Conservation (phyloP, 75 land plant species). For the Chamaecyparis obtusa region DNA sequence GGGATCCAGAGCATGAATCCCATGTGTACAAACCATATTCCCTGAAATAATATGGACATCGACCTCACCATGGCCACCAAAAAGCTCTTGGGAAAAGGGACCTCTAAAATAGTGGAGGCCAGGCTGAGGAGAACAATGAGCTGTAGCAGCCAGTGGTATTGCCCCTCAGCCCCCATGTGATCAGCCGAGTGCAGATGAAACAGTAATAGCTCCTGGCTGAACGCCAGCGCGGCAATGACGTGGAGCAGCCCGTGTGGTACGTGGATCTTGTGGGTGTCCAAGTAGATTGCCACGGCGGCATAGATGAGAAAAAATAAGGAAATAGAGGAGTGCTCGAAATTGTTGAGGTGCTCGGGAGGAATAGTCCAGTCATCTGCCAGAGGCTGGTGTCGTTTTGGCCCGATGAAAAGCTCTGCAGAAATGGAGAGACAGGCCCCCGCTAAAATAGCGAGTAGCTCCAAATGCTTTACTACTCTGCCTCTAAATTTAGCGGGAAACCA, state of each 20-base stretch:
- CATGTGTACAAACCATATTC: constrained; percentile 61
- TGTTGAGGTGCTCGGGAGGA: constrained; percentile 39
- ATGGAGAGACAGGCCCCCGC: constrained; percentile 48
- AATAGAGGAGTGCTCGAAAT: constrained; percentile 69
- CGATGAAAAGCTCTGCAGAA: constrained; percentile 37
- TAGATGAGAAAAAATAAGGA: constrained; percentile 63
- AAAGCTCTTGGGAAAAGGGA: constrained; percentile 29
- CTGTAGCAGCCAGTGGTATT: constrained; percentile 90
- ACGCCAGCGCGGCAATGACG: constrained; percentile 44
- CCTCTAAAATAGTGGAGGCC: constrained; percentile 27
- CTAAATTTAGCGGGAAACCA: constrained; percentile 67
- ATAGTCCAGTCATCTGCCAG: constrained; percentile 29
- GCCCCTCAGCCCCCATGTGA: constrained; percentile 64
- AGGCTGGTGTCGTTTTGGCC: constrained; percentile 22
- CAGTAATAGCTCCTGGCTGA: constrained; percentile 61
- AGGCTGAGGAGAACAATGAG: constrained; percentile 40
- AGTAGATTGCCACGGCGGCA: constrained; percentile 39
- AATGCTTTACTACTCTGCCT: constrained; percentile 19
- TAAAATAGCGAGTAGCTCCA: constrained; percentile 52
- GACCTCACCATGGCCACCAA: constrained; percentile 45
- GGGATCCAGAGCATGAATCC: constrained; percentile 71
- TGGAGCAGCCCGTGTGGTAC: constrained; percentile 21
- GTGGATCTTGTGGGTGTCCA: constrained; percentile 17
- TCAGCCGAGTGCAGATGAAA: constrained; percentile 82
- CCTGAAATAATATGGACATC: constrained; percentile 38